Evolutionary conservation across 2,329 filamentous ascomycete genomes (phyloP), one percentile per base, ranked within the genome.

Genomic region (Calonectria leucothoes): DNA sequence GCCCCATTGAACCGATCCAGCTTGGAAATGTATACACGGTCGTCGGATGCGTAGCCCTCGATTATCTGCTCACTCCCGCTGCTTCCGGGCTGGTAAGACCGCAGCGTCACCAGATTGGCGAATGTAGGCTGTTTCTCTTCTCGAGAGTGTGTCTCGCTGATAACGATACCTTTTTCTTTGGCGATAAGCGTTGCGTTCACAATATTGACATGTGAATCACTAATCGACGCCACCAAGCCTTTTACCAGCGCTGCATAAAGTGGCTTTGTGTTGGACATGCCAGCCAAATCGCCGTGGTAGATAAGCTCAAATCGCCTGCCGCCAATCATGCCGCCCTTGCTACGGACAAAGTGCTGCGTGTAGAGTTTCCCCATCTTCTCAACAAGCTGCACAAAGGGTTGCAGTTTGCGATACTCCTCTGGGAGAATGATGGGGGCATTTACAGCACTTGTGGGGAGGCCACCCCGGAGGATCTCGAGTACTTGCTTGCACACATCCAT

Each of bases 401-500:
- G 93, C 6, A 96, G 87, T 73, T 93, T 94, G 74, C 92, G 89
- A 81, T 95, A 95, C 83, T 96, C 94, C 75, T 95, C 94, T 0
- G 94, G 94, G 20, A 96, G 86, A 74, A 96, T 96, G 68, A 96
- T 89, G 6, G 94, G 94, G 0, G 94, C 94, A 76, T 97, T 96
- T 81, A 96, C 94, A 6, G 94, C 94, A 25, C 90, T 91, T 1
- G 93, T 94, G 0, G 94, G 94, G 1, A 96, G 87, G 0, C 93
- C 93, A 4, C 94, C 94, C 0, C 88, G 87, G 3, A 97, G 86
- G 51, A 96, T 94, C 71, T 93, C 90, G 0, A 94, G 88, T 15
- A 96, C 93, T 84, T 97, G 94, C 39, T 93, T 92, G 83, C 94
- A 96, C 11, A 96, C 94, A 78, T 96, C 94, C 75, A 96, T 90